Evolutionary conservation across 2,329 filamentous ascomycete species (phyloP).

Genomic region (Trichoderma guizhouense): DNA sequence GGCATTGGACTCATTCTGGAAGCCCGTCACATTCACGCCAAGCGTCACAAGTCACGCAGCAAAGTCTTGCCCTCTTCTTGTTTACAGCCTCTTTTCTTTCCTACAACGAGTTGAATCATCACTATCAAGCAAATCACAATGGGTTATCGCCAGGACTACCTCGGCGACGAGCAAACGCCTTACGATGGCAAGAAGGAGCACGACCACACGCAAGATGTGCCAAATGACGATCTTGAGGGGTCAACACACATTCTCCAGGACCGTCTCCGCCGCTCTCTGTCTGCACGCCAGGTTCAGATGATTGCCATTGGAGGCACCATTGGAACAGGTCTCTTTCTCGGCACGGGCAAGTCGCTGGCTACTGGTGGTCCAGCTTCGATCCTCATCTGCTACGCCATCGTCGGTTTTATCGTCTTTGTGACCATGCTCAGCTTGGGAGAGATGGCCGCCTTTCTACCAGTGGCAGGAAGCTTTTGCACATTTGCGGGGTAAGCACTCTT

Average conservation of each 20-base stretch:
- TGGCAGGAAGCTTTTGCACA: conserved; percentile 56
- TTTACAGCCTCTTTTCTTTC: neutral
- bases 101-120: neutral
- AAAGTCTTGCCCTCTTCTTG: neutral
- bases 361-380: conserved; percentile 59
- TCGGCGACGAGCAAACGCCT: neutral
- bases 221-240: conserved; percentile 14
- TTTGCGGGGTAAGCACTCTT: conserved; percentile 34
- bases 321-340: conserved; percentile 60
- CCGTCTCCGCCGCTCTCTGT: conserved; percentile 52
- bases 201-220: neutral
- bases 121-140: neutral
- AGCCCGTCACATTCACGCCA: neutral
- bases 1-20: conserved; percentile 5
- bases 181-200: conserved; percentile 5
- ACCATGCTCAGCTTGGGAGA: conserved; percentile 59
- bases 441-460: conserved; percentile 52
- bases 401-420: conserved; percentile 55
- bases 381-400: conserved; percentile 54
- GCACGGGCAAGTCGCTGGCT: conserved; percentile 57
- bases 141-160: neutral
- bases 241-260: conserved; percentile 34
- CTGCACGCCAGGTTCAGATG: conserved; percentile 64
- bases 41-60: neutral
- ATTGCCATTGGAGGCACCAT: conserved; percentile 61